These are phyloP conservation scores for Candida silvicultrix DNA, from an alignment of 805 yeast species.

Conservation along the genomic window DNA sequence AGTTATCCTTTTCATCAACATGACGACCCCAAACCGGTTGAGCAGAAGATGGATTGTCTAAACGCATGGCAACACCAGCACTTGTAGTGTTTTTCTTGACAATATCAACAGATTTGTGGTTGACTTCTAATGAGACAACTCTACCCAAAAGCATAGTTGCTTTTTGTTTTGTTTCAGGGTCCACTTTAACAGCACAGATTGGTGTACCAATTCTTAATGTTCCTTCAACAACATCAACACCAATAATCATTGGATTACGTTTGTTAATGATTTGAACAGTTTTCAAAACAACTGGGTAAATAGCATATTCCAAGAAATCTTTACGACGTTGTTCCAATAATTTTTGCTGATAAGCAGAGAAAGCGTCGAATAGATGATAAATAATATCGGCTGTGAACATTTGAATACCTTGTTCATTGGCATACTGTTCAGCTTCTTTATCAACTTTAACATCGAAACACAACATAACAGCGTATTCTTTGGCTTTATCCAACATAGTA, in stretches of 20 bases:
- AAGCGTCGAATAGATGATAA: slow-evolving; percentile 92
- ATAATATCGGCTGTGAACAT: slow-evolving; percentile 95
- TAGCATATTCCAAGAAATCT: slow-evolving; percentile 82
- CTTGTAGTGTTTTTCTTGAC: slow-evolving; percentile 93
- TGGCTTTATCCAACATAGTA: slow-evolving; percentile 95
- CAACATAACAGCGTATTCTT: slow-evolving; percentile 94
- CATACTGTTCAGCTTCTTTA: slow-evolving; percentile 97
- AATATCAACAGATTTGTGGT: slow-evolving; percentile 73
- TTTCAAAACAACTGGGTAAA: slow-evolving; percentile 91
- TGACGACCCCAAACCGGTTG: slow-evolving; percentile 99
- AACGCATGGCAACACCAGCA: slow-evolving; percentile 98
- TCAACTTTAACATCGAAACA: slow-evolving; percentile 97
- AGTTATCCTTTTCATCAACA: slow-evolving; percentile 84
- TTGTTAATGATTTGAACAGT: slow-evolving; percentile 95
- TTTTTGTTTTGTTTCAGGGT: slow-evolving; percentile 76
- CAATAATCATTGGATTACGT: slow-evolving; percentile 98
- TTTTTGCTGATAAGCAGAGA: slow-evolving; percentile 85
- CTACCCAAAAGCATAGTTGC: slow-evolving; percentile 71
- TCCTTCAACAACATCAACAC: slow-evolving; percentile 96
- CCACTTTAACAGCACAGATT: slow-evolving; percentile 85
- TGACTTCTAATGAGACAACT: slow-evolving; percentile 91
- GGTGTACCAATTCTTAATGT: slow-evolving; percentile 89
- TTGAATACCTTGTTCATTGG: slow-evolving; percentile 85
- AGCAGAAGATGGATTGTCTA: slow-evolving; percentile 85
- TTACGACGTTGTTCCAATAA: slow-evolving; percentile 85